Conservation (phyloP, 768 basidiomycete genomes). For the Serendipita indica region DNA sequence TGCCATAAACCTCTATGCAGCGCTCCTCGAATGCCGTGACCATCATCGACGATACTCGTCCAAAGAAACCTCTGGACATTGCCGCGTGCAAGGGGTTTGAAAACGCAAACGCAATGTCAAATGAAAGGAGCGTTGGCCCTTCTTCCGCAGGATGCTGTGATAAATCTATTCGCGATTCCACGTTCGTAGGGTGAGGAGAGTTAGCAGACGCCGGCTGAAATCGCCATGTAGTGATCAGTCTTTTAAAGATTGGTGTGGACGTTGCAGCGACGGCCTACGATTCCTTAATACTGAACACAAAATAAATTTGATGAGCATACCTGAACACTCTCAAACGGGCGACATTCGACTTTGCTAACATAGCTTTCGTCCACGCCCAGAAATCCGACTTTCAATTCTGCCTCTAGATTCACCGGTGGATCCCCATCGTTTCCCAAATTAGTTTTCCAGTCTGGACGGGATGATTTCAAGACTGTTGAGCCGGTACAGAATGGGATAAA, state of each 20-base stretch:
- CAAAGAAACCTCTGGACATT: constrained; percentile 73
- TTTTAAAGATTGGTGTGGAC: constrained; percentile 57
- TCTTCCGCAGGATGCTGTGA: constrained; percentile 15
- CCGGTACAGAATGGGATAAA: constrained; percentile 84
- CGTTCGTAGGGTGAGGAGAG: constrained; percentile 27
- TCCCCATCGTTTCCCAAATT: constrained; percentile 19
- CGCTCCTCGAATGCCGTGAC: constrained; percentile 84
- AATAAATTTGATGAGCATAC: constrained; percentile 29
- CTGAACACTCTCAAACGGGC: constrained; percentile 63
- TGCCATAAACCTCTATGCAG: constrained; percentile 58
- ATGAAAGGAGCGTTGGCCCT: constrained; percentile 62
- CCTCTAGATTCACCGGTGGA: constrained; percentile 43
- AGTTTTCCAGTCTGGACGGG: constrained; percentile 19
- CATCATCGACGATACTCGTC: constrained; percentile 77
- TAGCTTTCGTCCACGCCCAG: constrained; percentile 79
- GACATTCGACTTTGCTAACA: constrained; percentile 67
- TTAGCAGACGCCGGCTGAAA: constrained; percentile 42
- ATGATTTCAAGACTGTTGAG: constrained; percentile 43
- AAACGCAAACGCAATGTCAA: constrained; percentile 78
- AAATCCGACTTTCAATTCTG: constrained; percentile 81
- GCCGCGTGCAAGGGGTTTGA: constrained; percentile 72
- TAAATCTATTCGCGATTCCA: no score
- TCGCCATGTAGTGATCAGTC: constrained; percentile 56
- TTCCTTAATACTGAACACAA: constrained; percentile 6
- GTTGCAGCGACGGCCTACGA: constrained; percentile 55